phyloP scores from a whole-genome alignment of 2,329 filamentous ascomycete genomes.

The Chaetomiaceae sp. region DNA sequence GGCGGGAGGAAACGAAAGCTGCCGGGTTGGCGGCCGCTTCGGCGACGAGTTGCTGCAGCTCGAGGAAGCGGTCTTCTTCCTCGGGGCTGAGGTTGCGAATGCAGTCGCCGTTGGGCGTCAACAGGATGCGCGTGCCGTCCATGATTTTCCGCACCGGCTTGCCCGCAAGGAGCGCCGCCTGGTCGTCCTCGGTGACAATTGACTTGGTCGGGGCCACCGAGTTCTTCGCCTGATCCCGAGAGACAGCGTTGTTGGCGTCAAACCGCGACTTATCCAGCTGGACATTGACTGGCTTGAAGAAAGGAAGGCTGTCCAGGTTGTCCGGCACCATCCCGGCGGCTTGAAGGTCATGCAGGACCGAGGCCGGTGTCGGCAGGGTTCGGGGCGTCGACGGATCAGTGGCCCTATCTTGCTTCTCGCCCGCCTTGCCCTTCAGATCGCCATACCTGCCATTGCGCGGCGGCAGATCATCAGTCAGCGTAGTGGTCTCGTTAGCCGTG shows the following conservation, averaged over 20 bases:
- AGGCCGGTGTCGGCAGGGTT: constrained; percentile 31
- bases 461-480: constrained; percentile 24
- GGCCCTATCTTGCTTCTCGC: constrained; percentile 12
- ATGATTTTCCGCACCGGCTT: constrained; percentile 58
- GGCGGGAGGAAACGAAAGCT: constrained; percentile 52
- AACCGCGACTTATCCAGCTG: constrained; percentile 33
- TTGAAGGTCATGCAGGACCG: constrained; percentile 38
- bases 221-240: constrained; percentile 23
- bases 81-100: constrained; percentile 65
- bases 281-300: constrained; percentile 37
- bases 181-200: constrained; percentile 51
- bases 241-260: constrained; percentile 15
- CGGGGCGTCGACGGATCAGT: constrained; percentile 12
- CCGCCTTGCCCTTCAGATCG: constrained; percentile 29
- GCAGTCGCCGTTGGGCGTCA: constrained; percentile 72
- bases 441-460: constrained; percentile 22
- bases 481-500: constrained; percentile 28
- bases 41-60: constrained; percentile 59
- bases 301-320: constrained; percentile 33
- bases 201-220: constrained; percentile 40
- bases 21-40: constrained; percentile 48
- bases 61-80: constrained; percentile 66
- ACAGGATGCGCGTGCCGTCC: constrained; percentile 63
- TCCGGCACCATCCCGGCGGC: constrained; percentile 33
- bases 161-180: constrained; percentile 51